Evolutionary conservation across 2,329 filamentous ascomycete species (phyloP).

Genomic region (Aspergillus flavus): DNA sequence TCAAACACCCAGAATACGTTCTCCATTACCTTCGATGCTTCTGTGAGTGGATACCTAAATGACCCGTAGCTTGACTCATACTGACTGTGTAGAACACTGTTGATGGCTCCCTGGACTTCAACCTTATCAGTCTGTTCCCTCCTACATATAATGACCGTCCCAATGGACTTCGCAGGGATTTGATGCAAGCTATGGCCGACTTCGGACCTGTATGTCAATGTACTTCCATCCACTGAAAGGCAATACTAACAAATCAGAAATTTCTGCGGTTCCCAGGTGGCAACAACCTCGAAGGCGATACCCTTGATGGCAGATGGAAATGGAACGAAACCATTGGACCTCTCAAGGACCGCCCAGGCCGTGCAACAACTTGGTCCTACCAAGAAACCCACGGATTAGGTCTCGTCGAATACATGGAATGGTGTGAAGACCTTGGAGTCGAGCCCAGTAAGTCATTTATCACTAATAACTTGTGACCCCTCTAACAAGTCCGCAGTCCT

Average conservation of each 20-base stretch:
- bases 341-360: constrained; percentile 50
- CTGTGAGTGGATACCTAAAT: constrained; percentile 20
- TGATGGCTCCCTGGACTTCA: constrained; percentile 51
- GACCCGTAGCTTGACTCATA: too few species aligned
- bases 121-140: constrained; percentile 56
- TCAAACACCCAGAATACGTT: constrained; percentile 53
- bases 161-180: constrained; percentile 55
- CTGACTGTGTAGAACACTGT: constrained; percentile 32
- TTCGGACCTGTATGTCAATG: constrained; percentile 23
- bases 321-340: constrained; percentile 58
- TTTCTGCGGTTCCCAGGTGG: constrained; percentile 57
- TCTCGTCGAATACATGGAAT: constrained; percentile 47
- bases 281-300: constrained; percentile 52
- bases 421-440: constrained; percentile 26
- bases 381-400: constrained; percentile 49
- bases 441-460: constrained; percentile 33
- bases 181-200: constrained; percentile 46
- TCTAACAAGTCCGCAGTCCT: constrained; percentile 30
- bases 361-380: constrained; percentile 46
- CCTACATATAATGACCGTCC: constrained; percentile 57
- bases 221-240: background rate
- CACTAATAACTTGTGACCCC: background rate
- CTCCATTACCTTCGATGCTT: constrained; percentile 52
- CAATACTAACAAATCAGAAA: constrained; percentile 40
- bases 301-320: constrained; percentile 44